Evolutionary conservation across 2,329 filamentous ascomycete species (phyloP).

Genomic region (Pestalotiopsis sp.): DNA sequence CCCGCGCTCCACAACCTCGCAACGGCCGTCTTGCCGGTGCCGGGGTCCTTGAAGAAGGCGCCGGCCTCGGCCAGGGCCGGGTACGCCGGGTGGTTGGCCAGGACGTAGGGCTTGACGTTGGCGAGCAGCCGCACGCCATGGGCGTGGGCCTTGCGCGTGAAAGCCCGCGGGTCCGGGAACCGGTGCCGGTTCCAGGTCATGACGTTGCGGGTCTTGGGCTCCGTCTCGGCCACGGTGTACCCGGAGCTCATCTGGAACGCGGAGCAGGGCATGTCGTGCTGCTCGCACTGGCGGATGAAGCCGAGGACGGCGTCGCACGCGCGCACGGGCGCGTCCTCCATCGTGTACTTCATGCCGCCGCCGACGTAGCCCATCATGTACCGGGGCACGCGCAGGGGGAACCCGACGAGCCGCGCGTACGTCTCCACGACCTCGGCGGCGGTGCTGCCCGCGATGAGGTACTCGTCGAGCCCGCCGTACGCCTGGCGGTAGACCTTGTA

Average conservation of each 20-base stretch:
- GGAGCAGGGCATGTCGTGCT: constrained; percentile 70
- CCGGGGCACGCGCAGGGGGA: constrained; percentile 68
- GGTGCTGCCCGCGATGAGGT: constrained; percentile 68
- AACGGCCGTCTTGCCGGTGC: constrained; percentile 53
- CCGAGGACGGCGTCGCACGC: constrained; percentile 63
- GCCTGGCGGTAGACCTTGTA: constrained; percentile 77
- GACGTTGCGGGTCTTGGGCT: constrained; percentile 72
- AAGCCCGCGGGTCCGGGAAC: constrained; percentile 69
- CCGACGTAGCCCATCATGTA: constrained; percentile 77
- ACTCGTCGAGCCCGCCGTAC: constrained; percentile 73
- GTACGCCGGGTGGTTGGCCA: constrained; percentile 70
- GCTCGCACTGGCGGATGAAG: constrained; percentile 63
- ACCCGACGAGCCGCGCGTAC: constrained; percentile 71
- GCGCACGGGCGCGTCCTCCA: constrained; percentile 48
- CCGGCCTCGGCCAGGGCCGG: constrained; percentile 58
- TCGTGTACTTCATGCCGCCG: constrained; percentile 61
- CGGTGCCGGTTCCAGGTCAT: constrained; percentile 73
- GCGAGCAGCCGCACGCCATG: constrained; percentile 69
- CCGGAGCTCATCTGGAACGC: constrained; percentile 75
- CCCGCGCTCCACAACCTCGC: constrained; percentile 74
- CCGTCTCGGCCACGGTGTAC: constrained; percentile 68
- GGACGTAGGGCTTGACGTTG: constrained; percentile 75
- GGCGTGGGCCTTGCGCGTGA: constrained; percentile 63
- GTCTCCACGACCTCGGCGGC: constrained; percentile 66
- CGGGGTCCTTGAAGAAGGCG: constrained; percentile 66